Percentiles rank a stretch among this genome's conserved stretches.
Evolutionary conservation across 2,329 filamentous ascomycete species (phyloP).

Genomic region (Fonsecaea monophora): DNA sequence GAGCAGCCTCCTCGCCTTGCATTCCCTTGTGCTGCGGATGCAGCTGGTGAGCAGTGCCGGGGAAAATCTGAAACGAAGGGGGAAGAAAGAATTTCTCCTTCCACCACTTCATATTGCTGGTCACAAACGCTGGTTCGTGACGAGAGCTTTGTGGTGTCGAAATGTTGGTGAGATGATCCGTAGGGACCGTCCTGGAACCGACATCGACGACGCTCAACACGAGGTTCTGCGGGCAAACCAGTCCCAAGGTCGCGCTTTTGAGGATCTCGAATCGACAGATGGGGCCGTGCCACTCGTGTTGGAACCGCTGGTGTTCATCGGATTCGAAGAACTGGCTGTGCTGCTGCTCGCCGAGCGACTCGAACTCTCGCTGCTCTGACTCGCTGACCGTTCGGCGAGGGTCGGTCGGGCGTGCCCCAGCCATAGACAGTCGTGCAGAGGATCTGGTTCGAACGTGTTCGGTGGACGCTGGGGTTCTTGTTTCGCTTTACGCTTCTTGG

Average conservation of each 20-base stretch:
- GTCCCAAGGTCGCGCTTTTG: constrained; percentile 37
- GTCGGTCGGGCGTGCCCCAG: constrained; percentile 33
- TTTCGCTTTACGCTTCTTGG: constrained; percentile 32
- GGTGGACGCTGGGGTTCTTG: constrained; percentile 16
- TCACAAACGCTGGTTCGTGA: constrained; percentile 19
- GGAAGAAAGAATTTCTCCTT: constrained; percentile 29
- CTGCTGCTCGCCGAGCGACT: constrained; percentile 10
- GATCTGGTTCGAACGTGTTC: constrained; percentile 20
- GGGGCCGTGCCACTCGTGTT: constrained; percentile 15
- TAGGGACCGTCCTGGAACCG: constrained; percentile 15
- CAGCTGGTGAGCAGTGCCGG: background rate
- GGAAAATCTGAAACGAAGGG: constrained; percentile 27
- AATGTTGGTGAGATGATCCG: constrained; percentile 3
- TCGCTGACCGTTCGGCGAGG: constrained; percentile 27
- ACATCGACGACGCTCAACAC: constrained; percentile 27
- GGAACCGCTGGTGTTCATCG: constrained; percentile 7
- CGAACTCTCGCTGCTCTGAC: constrained; percentile 35
- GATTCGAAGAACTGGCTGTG: constrained; percentile 13
- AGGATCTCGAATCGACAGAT: constrained; percentile 35
- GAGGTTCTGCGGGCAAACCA: constrained; percentile 38
- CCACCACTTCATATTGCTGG: constrained; percentile 34
- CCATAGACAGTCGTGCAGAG: constrained; percentile 29
- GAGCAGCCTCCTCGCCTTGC: background rate
- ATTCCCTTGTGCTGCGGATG: background rate
- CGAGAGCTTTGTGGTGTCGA: constrained; percentile 2